Base-by-base conservation (phyloP, 805 yeast genomes). In the Candida schatavii region DNA sequence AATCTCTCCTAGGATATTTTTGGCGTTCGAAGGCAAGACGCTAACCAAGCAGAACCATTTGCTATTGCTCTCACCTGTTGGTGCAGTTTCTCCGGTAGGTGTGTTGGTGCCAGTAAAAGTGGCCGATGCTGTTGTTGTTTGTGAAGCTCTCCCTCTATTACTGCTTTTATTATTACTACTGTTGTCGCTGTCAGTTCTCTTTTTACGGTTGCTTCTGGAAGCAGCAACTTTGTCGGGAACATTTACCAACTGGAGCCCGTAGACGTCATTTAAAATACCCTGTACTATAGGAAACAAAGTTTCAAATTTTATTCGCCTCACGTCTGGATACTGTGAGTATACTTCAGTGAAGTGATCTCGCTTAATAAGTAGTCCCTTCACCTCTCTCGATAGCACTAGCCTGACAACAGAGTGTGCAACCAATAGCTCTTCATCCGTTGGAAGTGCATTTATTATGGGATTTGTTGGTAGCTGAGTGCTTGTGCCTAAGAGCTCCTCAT, bases 211-310 rank as follows among this genome's bases (percentile, higher is more conserved):
- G 29, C 28, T 3, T 23, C n/a, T 20, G 3, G 35, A 20, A 3
- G 28, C 19, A 10, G 15, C 11, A 9, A 18, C 36, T 21, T 36
- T 41, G 28, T 29, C 37, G 3, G 58, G 51, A 5, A 50, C 41
- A 28, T 49, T 53, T 19, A 46, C 55, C 28, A 66, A 43, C 22
- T 50, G 44, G 32, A 66, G 40, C 4, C 69, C 72, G 39, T 64
- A 66, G 0, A 54, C 47, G 1, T 46, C 40, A 29, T 52, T 50
- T 28, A 67, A 45, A 18, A 48, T 51, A 0, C 33, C 37, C 28
- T 48, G 49, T 2, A 52, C 51, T 4, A 42, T 44, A 17, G 39
- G 39, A 5, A 64, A 35, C 19, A 60, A 35, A 15, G 17, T 22
- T 5, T 53, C 59, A 41, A 43, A 56, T 17, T 41, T 38, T 13